Evolutionary conservation across 441 rosid genomes (phyloP).

Genomic region (Pelargonium exstipulatum): DNA sequence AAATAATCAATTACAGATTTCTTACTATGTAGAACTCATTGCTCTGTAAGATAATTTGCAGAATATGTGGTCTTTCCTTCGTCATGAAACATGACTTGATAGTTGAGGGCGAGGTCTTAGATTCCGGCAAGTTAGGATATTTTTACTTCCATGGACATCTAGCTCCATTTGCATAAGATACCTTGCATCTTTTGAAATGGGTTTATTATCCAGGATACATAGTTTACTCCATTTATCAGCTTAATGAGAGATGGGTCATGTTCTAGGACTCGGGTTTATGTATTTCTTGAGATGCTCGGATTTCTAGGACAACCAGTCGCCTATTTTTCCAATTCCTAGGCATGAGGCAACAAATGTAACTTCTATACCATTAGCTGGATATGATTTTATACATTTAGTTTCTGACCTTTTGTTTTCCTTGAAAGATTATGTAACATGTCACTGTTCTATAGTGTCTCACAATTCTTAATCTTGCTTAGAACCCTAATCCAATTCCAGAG

Average conservation of each 20-base stretch:
- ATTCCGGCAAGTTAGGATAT: constrained; percentile 41
- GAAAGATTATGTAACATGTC: too few relatives aligned
- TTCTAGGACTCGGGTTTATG: neutral
- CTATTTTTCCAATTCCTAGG: neutral
- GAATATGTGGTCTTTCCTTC: constrained; percentile 46
- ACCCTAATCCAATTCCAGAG: too few relatives aligned
- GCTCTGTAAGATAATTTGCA: constrained; percentile 43
- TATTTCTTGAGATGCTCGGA: neutral
- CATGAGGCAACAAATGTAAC: neutral
- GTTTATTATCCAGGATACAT: constrained; percentile 10
- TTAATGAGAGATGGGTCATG: constrained; percentile 12
- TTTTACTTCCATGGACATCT: constrained; percentile 49
- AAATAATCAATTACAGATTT: constrained; percentile 15
- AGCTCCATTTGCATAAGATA: constrained; percentile 28
- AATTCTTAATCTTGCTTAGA: too few relatives aligned
- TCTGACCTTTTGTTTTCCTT: too few relatives aligned
- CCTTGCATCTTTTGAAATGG: constrained; percentile 9
- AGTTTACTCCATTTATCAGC: constrained; percentile 16
- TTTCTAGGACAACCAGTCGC: neutral
- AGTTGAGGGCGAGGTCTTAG: constrained; percentile 44
- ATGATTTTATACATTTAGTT: neutral
- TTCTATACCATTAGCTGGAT: neutral
- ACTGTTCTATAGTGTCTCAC: too few relatives aligned
- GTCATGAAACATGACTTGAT: constrained; percentile 43
- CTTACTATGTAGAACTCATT: constrained; percentile 31